phyloP scores from a whole-genome alignment of 768 basidiomycete species.

The Psilocybe azurescens region DNA sequence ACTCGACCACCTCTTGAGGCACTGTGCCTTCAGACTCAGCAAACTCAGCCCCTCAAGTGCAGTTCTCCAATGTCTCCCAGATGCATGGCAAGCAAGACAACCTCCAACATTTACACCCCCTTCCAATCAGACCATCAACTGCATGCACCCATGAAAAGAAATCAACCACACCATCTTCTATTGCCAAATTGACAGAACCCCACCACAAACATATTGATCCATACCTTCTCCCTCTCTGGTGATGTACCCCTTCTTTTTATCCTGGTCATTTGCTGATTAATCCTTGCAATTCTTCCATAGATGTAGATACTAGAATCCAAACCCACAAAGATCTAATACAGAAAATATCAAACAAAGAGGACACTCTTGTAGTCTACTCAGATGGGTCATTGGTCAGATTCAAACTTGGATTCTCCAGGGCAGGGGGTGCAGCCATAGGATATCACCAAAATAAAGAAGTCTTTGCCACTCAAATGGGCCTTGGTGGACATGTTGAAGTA shows the following conservation, averaged over 20 bases:
- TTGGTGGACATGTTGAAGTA: constrained; percentile 30
- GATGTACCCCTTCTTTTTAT: constrained; percentile 13
- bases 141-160: constrained; percentile 9
- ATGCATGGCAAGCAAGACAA: constrained; percentile 17
- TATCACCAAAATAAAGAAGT: constrained; percentile 23
- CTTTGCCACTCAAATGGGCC: constrained; percentile 14
- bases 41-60: constrained; percentile 24
- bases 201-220: constrained; percentile 24
- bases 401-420: constrained; percentile 10
- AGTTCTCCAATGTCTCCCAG: constrained; percentile 23
- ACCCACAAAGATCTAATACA: constrained; percentile 6
- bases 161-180: constrained; percentile 12
- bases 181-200: constrained; percentile 19
- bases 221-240: constrained; percentile 26
- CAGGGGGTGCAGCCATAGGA: constrained; percentile 24
- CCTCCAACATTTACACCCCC: constrained; percentile 22
- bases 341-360: not conserved
- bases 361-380: constrained; percentile 18
- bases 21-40: constrained; percentile 29
- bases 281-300: not conserved
- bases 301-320: constrained; percentile 6
- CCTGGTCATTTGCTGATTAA: constrained; percentile 5
- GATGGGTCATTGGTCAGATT: constrained; percentile 21
- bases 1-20: constrained; percentile 11
- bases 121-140: constrained; percentile 15